phyloP scores from a whole-genome alignment of 306 rosid genomes.

The Sechiopsis laciniata region DNA sequence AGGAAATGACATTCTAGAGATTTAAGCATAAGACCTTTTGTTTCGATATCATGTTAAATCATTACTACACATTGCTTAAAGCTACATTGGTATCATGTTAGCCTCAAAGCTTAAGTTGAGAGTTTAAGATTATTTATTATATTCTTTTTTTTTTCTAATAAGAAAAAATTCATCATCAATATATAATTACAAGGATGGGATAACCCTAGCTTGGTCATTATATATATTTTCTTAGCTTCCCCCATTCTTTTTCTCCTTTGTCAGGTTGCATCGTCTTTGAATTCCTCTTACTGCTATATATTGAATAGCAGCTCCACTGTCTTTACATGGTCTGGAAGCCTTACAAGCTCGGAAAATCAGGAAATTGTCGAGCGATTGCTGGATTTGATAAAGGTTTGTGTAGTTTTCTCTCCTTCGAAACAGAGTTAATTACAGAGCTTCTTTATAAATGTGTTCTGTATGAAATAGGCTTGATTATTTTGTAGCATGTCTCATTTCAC shows the following conservation, averaged over 20 bases:
- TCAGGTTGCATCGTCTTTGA: slow-evolving; percentile 89
- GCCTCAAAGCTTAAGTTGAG: not conserved
- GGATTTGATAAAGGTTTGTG: slow-evolving; percentile 79
- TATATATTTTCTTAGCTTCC: too few relatives aligned
- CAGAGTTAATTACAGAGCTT: not conserved
- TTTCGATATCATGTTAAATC: not conserved
- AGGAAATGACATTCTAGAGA: not conserved
- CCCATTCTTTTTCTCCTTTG: slow-evolving; percentile 8
- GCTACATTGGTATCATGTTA: too few relatives aligned
- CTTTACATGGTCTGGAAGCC: slow-evolving; percentile 80
- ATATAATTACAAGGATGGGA: too few relatives aligned
- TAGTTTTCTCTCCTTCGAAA: slow-evolving; percentile 23
- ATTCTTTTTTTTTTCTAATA: too few relatives aligned
- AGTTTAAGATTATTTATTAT: too few relatives aligned
- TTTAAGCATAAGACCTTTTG: not conserved
- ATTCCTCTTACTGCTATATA: slow-evolving; percentile 81
- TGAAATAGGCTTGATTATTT: not conserved
- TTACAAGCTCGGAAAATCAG: slow-evolving; percentile 60
- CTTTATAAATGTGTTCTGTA: slow-evolving; percentile 11
- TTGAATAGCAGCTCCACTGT: slow-evolving; percentile 58
- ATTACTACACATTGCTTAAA: not conserved
- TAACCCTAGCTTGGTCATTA: too few relatives aligned
- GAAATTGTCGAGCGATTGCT: slow-evolving; percentile 84
- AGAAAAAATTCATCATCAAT: too few relatives aligned
- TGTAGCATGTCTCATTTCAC: not conserved